Evolutionary conservation across 2,329 filamentous ascomycete genomes (phyloP).

Genomic region (Sordariomycetes sp.): DNA sequence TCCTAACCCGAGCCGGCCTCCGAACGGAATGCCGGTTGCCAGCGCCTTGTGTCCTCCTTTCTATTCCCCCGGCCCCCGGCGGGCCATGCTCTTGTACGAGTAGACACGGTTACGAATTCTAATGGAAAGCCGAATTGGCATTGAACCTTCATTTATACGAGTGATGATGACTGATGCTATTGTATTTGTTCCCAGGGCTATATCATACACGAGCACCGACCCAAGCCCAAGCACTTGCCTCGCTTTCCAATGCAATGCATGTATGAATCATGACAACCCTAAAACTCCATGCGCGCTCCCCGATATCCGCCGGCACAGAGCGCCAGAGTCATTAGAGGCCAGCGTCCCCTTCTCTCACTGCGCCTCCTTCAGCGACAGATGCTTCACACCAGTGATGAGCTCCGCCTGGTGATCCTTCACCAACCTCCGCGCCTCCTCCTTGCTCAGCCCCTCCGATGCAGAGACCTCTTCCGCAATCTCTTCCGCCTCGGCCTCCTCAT

Average conservation of each 20-base stretch:
- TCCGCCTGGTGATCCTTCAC: conserved; percentile 8
- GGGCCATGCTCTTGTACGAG: not conserved
- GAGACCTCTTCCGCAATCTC: conserved; percentile 3
- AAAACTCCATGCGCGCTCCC: not conserved
- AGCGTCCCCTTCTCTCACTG: not conserved
- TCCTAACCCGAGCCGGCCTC: not conserved
- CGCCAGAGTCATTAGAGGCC: not conserved
- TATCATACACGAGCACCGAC: not conserved
- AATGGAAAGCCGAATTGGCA: not conserved
- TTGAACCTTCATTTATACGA: not conserved
- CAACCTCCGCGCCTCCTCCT: conserved; percentile 3
- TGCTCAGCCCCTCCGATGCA: conserved; percentile 3
- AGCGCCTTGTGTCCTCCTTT: not conserved
- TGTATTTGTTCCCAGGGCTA: not conserved
- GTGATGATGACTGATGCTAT: not conserved
- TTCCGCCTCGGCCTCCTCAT: conserved; percentile 30
- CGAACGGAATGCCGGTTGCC: not conserved
- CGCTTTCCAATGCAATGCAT: conserved; percentile 3
- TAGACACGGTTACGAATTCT: not conserved
- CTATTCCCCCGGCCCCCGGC: not conserved
- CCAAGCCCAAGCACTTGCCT: not conserved
- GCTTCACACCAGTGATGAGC: conserved; percentile 10
- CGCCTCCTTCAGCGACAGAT: conserved; percentile 7
- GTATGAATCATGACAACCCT: not conserved
- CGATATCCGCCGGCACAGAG: no score